phyloP scores from a whole-genome alignment of 192 early-diverging fungal species.

The Fimicolochytrium jonesii region DNA sequence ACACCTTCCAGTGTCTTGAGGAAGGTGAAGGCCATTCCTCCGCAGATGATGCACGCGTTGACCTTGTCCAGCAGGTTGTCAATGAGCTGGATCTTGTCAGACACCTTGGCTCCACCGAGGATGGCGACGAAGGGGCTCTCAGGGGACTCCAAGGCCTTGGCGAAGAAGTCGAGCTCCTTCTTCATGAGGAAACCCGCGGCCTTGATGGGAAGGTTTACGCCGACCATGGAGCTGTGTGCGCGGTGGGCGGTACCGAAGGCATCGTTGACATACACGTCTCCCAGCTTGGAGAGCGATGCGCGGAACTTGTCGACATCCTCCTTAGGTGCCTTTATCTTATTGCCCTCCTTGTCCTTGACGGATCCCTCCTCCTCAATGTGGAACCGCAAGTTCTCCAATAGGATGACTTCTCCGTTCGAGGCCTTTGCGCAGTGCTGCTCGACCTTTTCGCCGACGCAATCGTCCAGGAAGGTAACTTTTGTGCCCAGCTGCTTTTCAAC shows the following conservation, averaged over 20 bases:
- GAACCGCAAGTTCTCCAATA: conserved; percentile 97
- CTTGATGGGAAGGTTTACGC: conserved; percentile 80
- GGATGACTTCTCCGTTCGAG: conserved; percentile 69
- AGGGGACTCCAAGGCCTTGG: conserved; percentile 90
- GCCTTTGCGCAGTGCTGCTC: conserved; percentile 73
- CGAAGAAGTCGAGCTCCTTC: conserved; percentile 99
- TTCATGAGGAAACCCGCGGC: conserved; percentile 98
- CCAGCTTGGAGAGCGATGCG: conserved; percentile 85
- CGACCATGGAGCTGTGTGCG: conserved; percentile 95
- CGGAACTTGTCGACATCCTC: conserved; percentile 84
- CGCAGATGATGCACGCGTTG: conserved; percentile 57
- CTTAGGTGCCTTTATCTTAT: conserved; percentile 85
- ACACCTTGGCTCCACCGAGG: conserved; percentile 95
- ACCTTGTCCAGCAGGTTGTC: conserved; percentile 98
- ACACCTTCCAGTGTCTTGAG: conserved; percentile 83
- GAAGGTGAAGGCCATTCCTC: conserved; percentile 99
- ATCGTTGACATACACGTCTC: conserved; percentile 97
- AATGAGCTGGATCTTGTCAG: conserved; percentile 98
- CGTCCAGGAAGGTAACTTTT: conserved; percentile 84
- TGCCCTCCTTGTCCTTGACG: conserved; percentile 82
- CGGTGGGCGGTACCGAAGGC: conserved; percentile 99
- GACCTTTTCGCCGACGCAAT: conserved; percentile 90
- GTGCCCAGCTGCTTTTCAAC: conserved; percentile 69
- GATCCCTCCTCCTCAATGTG: conserved; percentile 97
- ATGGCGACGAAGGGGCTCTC: conserved; percentile 94